phyloP scores from a whole-genome alignment of 176 grass and related monocot species.

The Phoenix dactylifera region DNA sequence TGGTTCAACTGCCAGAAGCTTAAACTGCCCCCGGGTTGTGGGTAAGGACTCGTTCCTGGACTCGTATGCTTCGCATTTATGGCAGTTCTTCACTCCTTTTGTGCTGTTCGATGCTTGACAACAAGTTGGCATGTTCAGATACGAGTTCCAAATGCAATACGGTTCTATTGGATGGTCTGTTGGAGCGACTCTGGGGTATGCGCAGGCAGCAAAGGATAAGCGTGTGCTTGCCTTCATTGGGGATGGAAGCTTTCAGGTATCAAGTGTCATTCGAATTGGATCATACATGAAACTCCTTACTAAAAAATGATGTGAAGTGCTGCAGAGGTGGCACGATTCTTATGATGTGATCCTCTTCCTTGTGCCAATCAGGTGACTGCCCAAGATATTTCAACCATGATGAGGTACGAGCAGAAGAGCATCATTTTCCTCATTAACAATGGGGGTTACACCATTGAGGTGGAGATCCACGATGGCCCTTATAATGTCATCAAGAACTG shows the following conservation, averaged over 20 bases:
- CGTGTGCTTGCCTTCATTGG: conserved; percentile 21
- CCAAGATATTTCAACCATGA: conserved; percentile 18
- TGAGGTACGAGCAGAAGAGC: conserved; percentile 12
- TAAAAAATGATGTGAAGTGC: too few species aligned
- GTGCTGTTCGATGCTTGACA: background rate
- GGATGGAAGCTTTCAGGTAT: conserved; percentile 22
- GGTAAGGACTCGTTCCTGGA: background rate
- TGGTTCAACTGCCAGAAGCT: conserved; percentile 29
- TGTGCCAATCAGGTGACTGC: conserved; percentile 1
- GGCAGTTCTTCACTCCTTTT: background rate
- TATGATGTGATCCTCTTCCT: too few species aligned
- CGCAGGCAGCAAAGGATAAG: conserved; percentile 10
- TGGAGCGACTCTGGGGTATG: conserved; percentile 14
- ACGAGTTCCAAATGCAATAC: conserved; percentile 23
- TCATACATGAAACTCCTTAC: too few species aligned
- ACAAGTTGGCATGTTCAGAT: background rate
- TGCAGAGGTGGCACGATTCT: too few species aligned
- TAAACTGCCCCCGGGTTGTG: conserved; percentile 9
- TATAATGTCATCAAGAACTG: conserved; percentile 26
- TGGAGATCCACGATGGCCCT: conserved; percentile 20
- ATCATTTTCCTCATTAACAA: conserved; percentile 25
- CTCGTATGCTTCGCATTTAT: too few species aligned
- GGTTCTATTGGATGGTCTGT: conserved; percentile 22
- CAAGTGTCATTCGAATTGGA: background rate
- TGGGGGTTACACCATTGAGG: conserved; percentile 22